phyloP scores from a whole-genome alignment of 2,329 filamentous ascomycete species.

The Hymenoscyphus salicellus region DNA sequence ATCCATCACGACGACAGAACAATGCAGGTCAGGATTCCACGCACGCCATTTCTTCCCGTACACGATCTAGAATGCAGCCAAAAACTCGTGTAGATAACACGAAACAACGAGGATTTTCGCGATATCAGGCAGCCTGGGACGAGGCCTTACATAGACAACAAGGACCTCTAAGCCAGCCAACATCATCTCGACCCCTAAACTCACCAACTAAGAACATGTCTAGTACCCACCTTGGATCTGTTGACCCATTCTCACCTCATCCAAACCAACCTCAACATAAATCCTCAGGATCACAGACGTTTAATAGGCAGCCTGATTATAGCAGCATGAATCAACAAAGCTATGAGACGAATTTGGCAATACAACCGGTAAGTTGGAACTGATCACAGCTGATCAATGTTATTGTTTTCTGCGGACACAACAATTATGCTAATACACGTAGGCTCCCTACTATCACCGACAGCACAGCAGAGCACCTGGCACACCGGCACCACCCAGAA shows the following conservation, averaged over 20 bases:
- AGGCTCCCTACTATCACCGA: conserved; percentile 22
- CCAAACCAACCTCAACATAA: not conserved
- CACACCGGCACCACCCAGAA: conserved; percentile 16
- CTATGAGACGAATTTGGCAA: not conserved
- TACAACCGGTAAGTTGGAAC: conserved; percentile 10
- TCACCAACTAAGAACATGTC: not conserved
- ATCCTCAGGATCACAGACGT: not conserved
- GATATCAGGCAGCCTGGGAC: conserved; percentile 38
- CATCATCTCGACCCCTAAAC: not conserved
- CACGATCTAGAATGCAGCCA: conserved; percentile 20
- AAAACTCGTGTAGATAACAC: conserved; percentile 23
- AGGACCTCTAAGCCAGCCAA: conserved; percentile 5
- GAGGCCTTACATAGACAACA: conserved; percentile 32
- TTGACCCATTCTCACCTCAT: not conserved
- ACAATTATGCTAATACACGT: conserved; percentile 18
- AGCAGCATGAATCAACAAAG: conserved; percentile 4
- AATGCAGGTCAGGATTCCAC: conserved; percentile 3
- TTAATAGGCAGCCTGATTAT: not conserved
- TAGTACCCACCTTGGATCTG: not conserved
- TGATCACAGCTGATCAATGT: not conserved
- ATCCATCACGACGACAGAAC: not conserved
- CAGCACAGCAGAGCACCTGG: conserved; percentile 19
- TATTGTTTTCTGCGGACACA: not conserved
- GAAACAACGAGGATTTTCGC: conserved; percentile 33
- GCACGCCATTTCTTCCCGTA: conserved; percentile 23